Conservation (phyloP, 176 grass and related monocot genomes). For the Chrysopogon serrulatus region DNA sequence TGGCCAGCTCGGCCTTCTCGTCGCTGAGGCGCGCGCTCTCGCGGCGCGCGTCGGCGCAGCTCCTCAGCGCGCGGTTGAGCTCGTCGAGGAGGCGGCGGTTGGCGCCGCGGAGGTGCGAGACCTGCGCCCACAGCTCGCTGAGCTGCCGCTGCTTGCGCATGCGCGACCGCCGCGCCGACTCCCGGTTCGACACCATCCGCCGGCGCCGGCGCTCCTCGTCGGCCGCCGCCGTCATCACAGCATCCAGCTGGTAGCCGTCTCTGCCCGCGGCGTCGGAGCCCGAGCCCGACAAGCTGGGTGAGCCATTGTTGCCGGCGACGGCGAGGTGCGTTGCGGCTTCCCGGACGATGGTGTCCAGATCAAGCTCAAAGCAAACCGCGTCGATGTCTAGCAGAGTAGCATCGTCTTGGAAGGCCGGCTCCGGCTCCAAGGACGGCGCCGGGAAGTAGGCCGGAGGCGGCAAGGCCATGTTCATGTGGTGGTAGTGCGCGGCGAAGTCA, state of each 20-base stretch:
- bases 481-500: conserved; percentile 37
- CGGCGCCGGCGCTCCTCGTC: conserved; percentile 59
- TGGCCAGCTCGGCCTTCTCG: conserved; percentile 47
- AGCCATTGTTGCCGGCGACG: conserved; percentile 40
- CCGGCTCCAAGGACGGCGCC: conserved; percentile 12
- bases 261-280: conserved; percentile 34
- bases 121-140: conserved; percentile 73
- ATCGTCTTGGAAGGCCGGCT: background rate
- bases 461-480: conserved; percentile 62
- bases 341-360: conserved; percentile 3
- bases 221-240: background rate
- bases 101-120: conserved; percentile 43
- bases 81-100: conserved; percentile 76
- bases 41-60: conserved; percentile 31
- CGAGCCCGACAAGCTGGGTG: conserved; percentile 44
- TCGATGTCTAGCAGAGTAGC: background rate
- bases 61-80: conserved; percentile 59
- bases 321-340: conserved; percentile 26
- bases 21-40: conserved; percentile 53
- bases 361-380: background rate
- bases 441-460: conserved; percentile 42
- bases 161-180: conserved; percentile 85
- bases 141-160: conserved; percentile 96
- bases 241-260: background rate
- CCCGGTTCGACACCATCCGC: conserved; percentile 86